phyloP scores from a whole-genome alignment of 306 rosid genomes.

The Gynostemma pentaphyllum region DNA sequence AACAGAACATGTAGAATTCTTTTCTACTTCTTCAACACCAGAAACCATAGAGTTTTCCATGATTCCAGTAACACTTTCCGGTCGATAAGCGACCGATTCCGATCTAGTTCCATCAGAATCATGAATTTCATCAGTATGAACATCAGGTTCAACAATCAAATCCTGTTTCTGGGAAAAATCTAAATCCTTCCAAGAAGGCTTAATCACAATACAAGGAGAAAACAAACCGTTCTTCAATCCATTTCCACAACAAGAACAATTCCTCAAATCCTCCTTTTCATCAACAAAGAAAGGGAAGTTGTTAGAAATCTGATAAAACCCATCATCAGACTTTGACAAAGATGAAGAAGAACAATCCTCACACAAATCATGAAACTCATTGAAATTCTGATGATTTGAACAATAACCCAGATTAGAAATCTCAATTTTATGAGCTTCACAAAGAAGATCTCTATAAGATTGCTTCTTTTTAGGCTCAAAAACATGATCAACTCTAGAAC shows the following conservation, averaged over 20 bases:
- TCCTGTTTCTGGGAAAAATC: constrained; percentile 40
- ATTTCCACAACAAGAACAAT: constrained; percentile 76
- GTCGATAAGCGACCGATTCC: constrained; percentile 27
- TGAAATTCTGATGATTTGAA: constrained; percentile 50
- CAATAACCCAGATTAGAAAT: constrained; percentile 66
- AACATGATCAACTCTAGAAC: constrained; percentile 75
- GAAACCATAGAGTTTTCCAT: constrained; percentile 28
- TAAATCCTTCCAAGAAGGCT: constrained; percentile 57
- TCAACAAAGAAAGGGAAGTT: constrained; percentile 44
- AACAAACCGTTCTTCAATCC: constrained; percentile 33
- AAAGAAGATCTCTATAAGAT: constrained; percentile 63
- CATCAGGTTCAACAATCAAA: constrained; percentile 26
- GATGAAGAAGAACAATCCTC: constrained; percentile 70
- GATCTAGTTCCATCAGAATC: constrained; percentile 46
- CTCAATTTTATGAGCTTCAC: constrained; percentile 76
- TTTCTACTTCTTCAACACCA: constrained; percentile 38
- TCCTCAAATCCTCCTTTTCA: constrained; percentile 24
- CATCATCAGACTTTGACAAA: constrained; percentile 29
- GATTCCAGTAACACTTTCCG: constrained; percentile 28
- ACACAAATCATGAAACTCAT: constrained; percentile 60
- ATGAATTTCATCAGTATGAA: constrained; percentile 28
- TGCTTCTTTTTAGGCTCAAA: constrained; percentile 36
- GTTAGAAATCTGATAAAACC: constrained; percentile 27
- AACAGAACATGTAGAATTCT: constrained; percentile 41
- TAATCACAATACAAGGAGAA: constrained; percentile 55